Evolutionary conservation across 2,329 filamentous ascomycete species (phyloP), one percentile per base, ranked within the genome.

Genomic region (Fusarium nelsonii): DNA sequence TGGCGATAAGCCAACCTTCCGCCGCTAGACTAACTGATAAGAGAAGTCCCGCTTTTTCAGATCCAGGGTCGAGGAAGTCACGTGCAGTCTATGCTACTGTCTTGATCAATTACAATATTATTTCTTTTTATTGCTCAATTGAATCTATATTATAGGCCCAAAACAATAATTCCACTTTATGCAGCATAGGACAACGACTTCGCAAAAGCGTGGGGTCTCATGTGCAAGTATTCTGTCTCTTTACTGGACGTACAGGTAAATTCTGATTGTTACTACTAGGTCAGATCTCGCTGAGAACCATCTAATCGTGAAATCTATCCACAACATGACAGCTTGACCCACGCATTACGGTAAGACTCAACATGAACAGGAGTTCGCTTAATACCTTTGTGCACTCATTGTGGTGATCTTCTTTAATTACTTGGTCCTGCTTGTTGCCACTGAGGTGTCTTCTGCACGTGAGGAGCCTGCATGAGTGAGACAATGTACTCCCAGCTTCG

Each of bases 1-100:
- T 69, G n/a, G 23, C 61, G 71, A 73, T 73, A 73, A 68, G 70
- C 18, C 51, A 62, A 54, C 20, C 41, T 53, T 36, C 23, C 39
- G 44, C 49, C 63, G 40, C 55, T 65, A 70, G 45, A 28, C 44
- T 51, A 53, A 44, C 60, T 54, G 68, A 70, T 70, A 70, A 70
- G 59, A 58, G 6, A 10, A 6, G 37, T 2, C 32, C 68, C 68
- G 37, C 20, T 56, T 40, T 57, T 65, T 23, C 20, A 23, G 3
- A n/a, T 39, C 15, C 12, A 33, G 36, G 36, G 18, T 39, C 34
- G 8, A 33, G 16, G 9, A 16, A 23, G 6, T 69, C 66, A 69
- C 66, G 66, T 69, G 66, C 41, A 41, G 7, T 12, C 40, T 28
- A 4, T 14, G 12, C 20, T n/a, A 12, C 46, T 26, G 20, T 23